These are phyloP conservation scores for Novakomyces olei DNA, from an alignment of 805 yeast species.

Conservation along the genomic window DNA sequence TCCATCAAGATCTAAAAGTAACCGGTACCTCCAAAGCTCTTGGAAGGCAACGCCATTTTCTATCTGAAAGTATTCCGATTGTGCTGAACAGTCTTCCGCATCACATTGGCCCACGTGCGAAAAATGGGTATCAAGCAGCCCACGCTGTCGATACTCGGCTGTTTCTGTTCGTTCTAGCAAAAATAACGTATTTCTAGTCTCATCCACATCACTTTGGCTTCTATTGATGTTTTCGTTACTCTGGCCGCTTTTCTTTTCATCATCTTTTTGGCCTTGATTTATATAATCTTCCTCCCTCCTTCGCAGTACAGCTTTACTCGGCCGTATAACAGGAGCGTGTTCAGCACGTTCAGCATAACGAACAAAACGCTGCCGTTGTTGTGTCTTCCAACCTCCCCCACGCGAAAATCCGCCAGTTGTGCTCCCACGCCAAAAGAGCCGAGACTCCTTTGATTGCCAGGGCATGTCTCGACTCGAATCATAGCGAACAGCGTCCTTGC, in stretches of 20 bases:
- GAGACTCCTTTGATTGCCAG: conserved; percentile 8
- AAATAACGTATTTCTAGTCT: no score
- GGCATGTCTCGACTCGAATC: no score
- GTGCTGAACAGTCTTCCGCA: conserved; percentile 7
- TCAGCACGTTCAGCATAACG: no score
- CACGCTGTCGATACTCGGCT: no score
- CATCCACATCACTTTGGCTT: no score
- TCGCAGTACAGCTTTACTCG: no score
- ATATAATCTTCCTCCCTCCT: no score
- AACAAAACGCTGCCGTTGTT: conserved; percentile 11
- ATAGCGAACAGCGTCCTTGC: no score
- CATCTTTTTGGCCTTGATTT: not conserved
- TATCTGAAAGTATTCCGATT: conserved; percentile 4
- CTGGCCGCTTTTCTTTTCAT: not conserved
- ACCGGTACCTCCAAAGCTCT: conserved; percentile 9
- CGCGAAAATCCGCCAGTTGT: conserved; percentile 11
- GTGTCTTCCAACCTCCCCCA: conserved; percentile 8
- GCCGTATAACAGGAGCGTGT: no score
- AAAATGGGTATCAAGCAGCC: conserved; percentile 6
- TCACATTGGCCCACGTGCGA: conserved; percentile 8
- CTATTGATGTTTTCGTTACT: conserved; percentile 1
- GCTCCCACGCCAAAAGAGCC: conserved; percentile 11
- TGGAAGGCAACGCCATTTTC: conserved; percentile 6
- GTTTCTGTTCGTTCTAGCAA: no score
- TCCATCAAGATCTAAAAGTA: conserved; percentile 11